phyloP scores from a whole-genome alignment of 768 basidiomycete species.

The Amanita molliuscula region DNA sequence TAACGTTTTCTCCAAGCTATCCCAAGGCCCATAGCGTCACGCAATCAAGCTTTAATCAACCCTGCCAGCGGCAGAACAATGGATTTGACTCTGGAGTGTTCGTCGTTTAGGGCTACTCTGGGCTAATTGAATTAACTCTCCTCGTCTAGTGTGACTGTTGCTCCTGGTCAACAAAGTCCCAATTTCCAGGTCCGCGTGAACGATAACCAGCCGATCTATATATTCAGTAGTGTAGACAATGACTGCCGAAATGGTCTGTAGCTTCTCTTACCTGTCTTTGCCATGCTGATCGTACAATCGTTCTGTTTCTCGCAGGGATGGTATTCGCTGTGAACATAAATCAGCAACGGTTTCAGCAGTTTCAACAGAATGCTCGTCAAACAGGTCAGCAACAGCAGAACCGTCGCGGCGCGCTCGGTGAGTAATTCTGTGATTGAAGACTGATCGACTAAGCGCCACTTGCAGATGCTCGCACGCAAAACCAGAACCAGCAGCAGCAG shows the following conservation, averaged over 20 bases:
- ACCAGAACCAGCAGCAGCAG: background rate
- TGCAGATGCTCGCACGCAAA: background rate
- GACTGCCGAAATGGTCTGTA: conserved; percentile 36
- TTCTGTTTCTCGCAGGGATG: conserved; percentile 34
- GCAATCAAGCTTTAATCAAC: conserved; percentile 33
- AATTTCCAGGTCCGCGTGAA: conserved; percentile 27
- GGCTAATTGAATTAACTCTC: background rate
- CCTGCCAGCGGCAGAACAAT: conserved; percentile 17
- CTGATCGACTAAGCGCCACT: background rate
- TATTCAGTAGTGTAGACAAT: conserved; percentile 41
- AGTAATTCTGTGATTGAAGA: background rate
- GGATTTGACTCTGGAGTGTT: conserved; percentile 29
- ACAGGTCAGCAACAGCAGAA: background rate
- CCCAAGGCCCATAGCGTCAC: conserved; percentile 41
- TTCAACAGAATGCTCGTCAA: conserved; percentile 1
- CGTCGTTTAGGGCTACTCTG: conserved; percentile 8
- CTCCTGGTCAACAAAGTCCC: conserved; percentile 25
- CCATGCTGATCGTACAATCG: background rate
- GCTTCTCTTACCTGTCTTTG: background rate
- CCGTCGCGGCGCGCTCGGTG: background rate
- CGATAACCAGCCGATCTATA: conserved; percentile 41
- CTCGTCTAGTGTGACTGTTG: conserved; percentile 24
- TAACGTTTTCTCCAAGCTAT: conserved; percentile 17
- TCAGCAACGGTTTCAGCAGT: background rate
- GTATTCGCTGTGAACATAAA: conserved; percentile 50